Percentiles rank a stretch among this genome's conserved stretches.
Evolutionary conservation across 2,329 filamentous ascomycete species (phyloP).

Genomic region (Coniochaeta sp.): DNA sequence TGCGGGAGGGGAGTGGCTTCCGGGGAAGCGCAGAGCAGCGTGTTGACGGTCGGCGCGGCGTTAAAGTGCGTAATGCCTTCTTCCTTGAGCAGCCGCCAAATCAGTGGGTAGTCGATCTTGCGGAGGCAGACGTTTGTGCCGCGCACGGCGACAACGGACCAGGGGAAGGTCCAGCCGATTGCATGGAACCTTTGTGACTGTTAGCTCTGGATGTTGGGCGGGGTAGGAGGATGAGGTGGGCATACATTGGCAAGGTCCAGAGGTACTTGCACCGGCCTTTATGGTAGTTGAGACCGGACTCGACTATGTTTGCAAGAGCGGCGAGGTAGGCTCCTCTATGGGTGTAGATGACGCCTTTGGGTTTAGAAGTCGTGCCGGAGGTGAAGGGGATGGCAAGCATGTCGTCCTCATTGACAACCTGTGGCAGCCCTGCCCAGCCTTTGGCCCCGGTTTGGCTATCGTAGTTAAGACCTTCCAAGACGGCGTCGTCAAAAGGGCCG

Average conservation of each 20-base stretch:
- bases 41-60: constrained; percentile 94
- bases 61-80: constrained; percentile 92
- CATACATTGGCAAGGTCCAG: constrained; percentile 89
- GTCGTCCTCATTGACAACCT: constrained; percentile 68
- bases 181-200: constrained; percentile 50
- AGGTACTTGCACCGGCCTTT: constrained; percentile 70
- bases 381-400: constrained; percentile 88
- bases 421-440: constrained; percentile 73
- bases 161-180: constrained; percentile 80
- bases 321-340: constrained; percentile 85
- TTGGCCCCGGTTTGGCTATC: constrained; percentile 58
- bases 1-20: constrained; percentile 64
- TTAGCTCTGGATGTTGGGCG: not conserved
- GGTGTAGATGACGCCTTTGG: constrained; percentile 90
- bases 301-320: constrained; percentile 76
- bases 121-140: constrained; percentile 93
- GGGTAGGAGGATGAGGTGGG: constrained; percentile 24
- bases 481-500: constrained; percentile 76
- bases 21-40: constrained; percentile 72
- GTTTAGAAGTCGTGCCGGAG: constrained; percentile 81
- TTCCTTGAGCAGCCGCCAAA: constrained; percentile 82
- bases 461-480: constrained; percentile 69
- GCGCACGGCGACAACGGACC: constrained; percentile 85
- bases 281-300: constrained; percentile 72
- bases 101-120: constrained; percentile 89